Evolutionary conservation across 768 basidiomycete genomes (phyloP), one percentile per base, ranked within the genome.

Genomic region (Lactifluus piperatus): DNA sequence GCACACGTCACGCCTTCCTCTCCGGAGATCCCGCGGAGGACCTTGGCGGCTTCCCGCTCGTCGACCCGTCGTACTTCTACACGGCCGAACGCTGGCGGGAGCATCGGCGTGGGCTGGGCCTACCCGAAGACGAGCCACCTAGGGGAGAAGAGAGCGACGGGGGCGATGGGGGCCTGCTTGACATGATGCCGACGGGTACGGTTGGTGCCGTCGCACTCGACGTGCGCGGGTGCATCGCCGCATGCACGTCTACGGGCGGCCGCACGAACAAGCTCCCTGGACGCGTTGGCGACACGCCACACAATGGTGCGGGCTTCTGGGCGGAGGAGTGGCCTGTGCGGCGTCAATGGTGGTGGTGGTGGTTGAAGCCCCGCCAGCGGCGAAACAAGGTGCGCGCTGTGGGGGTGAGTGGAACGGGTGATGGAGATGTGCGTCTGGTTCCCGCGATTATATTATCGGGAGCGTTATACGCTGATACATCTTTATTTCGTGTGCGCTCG

Each of bases 121-220:
- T 91, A 14, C 88, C 88, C 3, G 87, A 85, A 48, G 82, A 82
- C 46, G 84, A 82, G 0, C 64, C 77, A 20, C 80, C 83, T 9
- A 68, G 69, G 16, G 66, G 64, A 3, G 64, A 71, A 29, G 56
- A 62, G 0, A 48, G 48, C 9, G 56, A 65, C 29, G 62, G 65
- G 8, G 65, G 65, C 8, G 59, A 60, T 14, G 37, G 68, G 7
- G 61, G 73, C 16, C 16, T n/a, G 14, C 71, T 87, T 8, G 85
- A 88, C 68, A 70, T 78, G 63, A 73, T 82, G 61, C 86, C 91
- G 4, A 85, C 72, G 16, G 91, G 90, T 11, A 93, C 90, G 0
- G 89, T 93, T 10, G 91, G 91, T 20, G 91, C 91, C 1, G 88
- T 93, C 8, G 89, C 87, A 5, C 73, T 92, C 32, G 91, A 92